Percentiles rank a stretch among this genome's conserved stretches.
Evolutionary conservation across 352 stramenopile genomes (phyloP).

Genomic region (Globisporangium viniferum): DNA sequence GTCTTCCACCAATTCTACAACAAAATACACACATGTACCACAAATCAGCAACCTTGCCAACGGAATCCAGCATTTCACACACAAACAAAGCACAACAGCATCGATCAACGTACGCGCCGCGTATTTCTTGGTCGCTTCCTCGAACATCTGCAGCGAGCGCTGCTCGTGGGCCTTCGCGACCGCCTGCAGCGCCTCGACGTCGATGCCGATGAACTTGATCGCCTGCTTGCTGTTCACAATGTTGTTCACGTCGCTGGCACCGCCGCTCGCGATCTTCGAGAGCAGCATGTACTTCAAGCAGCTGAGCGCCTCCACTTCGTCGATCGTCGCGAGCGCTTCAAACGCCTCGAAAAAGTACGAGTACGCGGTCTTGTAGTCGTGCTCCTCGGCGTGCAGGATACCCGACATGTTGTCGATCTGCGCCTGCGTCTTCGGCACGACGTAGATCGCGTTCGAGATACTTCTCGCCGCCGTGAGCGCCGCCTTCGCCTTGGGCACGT

Average conservation of each 20-base stretch:
- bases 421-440: slow-evolving; percentile 93
- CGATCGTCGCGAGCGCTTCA: slow-evolving; percentile 92
- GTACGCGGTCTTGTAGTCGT: slow-evolving; percentile 99
- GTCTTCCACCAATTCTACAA: slow-evolving; percentile 80
- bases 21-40: not conserved
- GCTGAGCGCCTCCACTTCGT: slow-evolving; percentile 77
- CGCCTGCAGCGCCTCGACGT: slow-evolving; percentile 95
- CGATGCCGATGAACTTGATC: slow-evolving; percentile 96
- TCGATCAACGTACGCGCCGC: slow-evolving; percentile 40
- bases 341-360: slow-evolving; percentile 99
- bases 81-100: no score
- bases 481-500: slow-evolving; percentile 95
- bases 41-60: not conserved
- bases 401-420: slow-evolving; percentile 97
- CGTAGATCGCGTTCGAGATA: slow-evolving; percentile 98
- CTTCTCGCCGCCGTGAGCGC: slow-evolving; percentile 96
- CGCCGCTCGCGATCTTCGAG: slow-evolving; percentile 92
- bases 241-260: slow-evolving; percentile 90
- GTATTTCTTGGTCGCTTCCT: slow-evolving; percentile 89
- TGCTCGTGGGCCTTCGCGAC: slow-evolving; percentile 95
- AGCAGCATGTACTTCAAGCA: slow-evolving; percentile 99
- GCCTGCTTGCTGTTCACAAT: slow-evolving; percentile 96
- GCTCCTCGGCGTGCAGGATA: slow-evolving; percentile 96
- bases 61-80: no score
- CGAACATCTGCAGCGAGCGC: slow-evolving; percentile 90